Evolutionary conservation across 192 early-diverging fungal species (phyloP).

Genomic region (Entomortierella chlamydospora): DNA sequence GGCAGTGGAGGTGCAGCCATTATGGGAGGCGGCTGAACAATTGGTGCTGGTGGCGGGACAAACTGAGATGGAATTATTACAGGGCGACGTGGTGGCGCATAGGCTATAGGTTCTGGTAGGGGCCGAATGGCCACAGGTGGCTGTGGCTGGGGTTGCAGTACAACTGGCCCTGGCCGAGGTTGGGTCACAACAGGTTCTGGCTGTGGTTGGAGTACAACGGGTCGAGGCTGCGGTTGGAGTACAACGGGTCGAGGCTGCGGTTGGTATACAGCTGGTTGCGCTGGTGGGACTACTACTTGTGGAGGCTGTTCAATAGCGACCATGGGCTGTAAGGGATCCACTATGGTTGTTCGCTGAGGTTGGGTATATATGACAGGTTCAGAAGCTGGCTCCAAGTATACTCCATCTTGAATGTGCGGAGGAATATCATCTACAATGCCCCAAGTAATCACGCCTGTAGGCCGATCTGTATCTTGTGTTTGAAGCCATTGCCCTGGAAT

Average conservation of each 20-base stretch:
- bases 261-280: background rate
- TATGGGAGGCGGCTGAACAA: background rate
- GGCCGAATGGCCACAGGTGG: slow-evolving; percentile 12
- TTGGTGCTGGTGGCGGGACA: slow-evolving; percentile 6
- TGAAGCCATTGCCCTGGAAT: slow-evolving; percentile 19
- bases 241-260: background rate
- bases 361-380: slow-evolving; percentile 23
- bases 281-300: no score
- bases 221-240: background rate
- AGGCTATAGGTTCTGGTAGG: slow-evolving; percentile 11
- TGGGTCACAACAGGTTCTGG: background rate
- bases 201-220: slow-evolving; percentile 7
- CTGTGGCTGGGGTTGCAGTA: background rate
- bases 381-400: background rate
- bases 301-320: no score
- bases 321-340: no score
- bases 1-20: background rate
- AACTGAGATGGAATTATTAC: slow-evolving; percentile 16
- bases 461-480: background rate
- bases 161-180: background rate
- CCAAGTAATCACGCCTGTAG: slow-evolving; percentile 34
- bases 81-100: slow-evolving; percentile 22
- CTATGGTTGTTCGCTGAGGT: slow-evolving; percentile 18
- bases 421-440: slow-evolving; percentile 31
- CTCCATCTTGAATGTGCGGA: slow-evolving; percentile 5